phyloP scores from a whole-genome alignment of 1,284 basidiomycete genomes.

The Cerrena zonata region DNA sequence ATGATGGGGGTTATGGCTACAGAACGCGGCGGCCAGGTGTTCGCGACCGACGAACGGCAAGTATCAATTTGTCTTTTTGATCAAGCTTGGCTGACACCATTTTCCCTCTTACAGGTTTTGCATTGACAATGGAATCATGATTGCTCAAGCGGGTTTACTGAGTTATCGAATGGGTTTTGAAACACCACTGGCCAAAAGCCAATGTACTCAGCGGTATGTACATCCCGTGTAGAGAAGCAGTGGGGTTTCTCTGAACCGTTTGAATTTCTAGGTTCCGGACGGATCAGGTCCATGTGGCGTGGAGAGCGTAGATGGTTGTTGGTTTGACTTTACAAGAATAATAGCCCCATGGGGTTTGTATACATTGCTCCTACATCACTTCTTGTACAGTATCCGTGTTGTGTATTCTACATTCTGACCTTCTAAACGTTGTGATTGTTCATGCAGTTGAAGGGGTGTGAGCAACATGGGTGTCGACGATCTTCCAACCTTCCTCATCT shows the following conservation, averaged over 20 bases:
- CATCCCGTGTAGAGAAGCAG: neutral
- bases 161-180: slow-evolving; percentile 87
- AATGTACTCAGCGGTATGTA: slow-evolving; percentile 80
- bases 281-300: slow-evolving; percentile 84
- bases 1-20: slow-evolving; percentile 99
- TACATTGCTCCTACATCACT: too few relatives aligned
- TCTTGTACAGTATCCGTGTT: neutral
- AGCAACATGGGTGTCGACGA: slow-evolving; percentile 48
- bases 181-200: slow-evolving; percentile 75
- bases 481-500: slow-evolving; percentile 45
- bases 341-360: too few relatives aligned
- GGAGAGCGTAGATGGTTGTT: slow-evolving; percentile 65
- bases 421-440: neutral
- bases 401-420: too few relatives aligned
- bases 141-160: slow-evolving; percentile 93
- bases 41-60: slow-evolving; percentile 93
- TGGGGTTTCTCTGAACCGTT: neutral
- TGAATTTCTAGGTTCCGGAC: slow-evolving; percentile 78
- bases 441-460: slow-evolving; percentile 11
- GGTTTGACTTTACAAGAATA: neutral
- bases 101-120: slow-evolving; percentile 79
- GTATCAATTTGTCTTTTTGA: slow-evolving; percentile 14
- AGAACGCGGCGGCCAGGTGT: slow-evolving; percentile 86
- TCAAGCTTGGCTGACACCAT: neutral
- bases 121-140: slow-evolving; percentile 99